Evolutionary conservation across 2,329 filamentous ascomycete species (phyloP), one percentile per base, ranked within the genome.

Genomic region (Pseudophaeomoniella oleicola): DNA sequence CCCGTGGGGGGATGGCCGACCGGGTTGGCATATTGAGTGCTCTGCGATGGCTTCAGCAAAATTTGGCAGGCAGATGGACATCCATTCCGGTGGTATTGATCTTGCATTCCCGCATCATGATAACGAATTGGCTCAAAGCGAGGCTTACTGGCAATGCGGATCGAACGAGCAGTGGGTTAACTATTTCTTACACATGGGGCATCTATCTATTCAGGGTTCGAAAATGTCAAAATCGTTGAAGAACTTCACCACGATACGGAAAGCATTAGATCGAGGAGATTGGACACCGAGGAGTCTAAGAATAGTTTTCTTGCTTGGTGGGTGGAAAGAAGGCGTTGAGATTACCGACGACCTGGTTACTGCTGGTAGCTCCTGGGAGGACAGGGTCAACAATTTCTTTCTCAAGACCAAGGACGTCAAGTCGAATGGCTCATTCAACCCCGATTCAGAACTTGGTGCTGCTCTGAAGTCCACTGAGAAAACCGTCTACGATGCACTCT

Each of bases 171-270:
- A 83, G 41, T 94, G 88, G 88, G 82, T 94, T 35, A 93, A 90
- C 54, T 93, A 94, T 60, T 96, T 94, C 60, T 54, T 94, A 12
- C 88, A 94, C 53, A 94, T 92, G 80, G 88, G 88, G 0, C 88
- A 96, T 54, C 61, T 94, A 34, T 81, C 78, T 4, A 94, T 96
- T 39, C 75, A 80, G 16, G 87, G 88, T 0, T 84, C 78, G 15
- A 96, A 96, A 57, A 96, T 96, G 88, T 88, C 81, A 39, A 96
- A 96, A 58, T 85, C 78, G 12, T 61, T 96, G 39, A 94, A 96
- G 64, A 96, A 94, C 57, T 94, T 94, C 57, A 85, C 85, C 30
- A 94, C 88, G 0, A 93, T 96, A 43, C 72, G 84, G 18, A 82
- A 92, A 54, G 86, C 87, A 0, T 62, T 96, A 5, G 60, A 63